Conservation (phyloP, 2,329 filamentous ascomycete species). For the Colletotrichum sp. region DNA sequence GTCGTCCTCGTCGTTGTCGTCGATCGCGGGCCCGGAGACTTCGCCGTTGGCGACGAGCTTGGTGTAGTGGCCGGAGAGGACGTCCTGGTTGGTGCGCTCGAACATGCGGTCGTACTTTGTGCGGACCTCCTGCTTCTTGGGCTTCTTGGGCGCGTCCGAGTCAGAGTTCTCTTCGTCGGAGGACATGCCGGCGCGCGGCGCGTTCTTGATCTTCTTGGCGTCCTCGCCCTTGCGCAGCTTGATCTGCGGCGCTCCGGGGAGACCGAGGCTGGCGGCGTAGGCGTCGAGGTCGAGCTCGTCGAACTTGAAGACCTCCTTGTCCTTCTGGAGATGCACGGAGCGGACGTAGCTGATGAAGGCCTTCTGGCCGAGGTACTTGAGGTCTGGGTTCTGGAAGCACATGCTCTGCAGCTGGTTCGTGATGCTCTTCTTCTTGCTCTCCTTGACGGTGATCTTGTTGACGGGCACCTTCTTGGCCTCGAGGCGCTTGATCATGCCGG, state of each 20-base stretch:
- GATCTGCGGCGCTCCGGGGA: conserved; percentile 91
- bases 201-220: conserved; percentile 86
- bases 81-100: conserved; percentile 93
- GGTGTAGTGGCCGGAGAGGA: conserved; percentile 90
- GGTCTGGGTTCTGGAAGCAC: conserved; percentile 91
- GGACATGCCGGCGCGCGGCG: conserved; percentile 70
- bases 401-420: conserved; percentile 87
- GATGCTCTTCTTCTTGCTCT: conserved; percentile 89
- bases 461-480: conserved; percentile 91
- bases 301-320: conserved; percentile 90
- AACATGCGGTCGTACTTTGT: conserved; percentile 99
- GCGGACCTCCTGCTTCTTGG: conserved; percentile 75
- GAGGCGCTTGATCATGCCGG: conserved; percentile 85
- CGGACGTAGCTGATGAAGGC: conserved; percentile 91
- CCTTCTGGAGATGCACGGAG: conserved; percentile 85
- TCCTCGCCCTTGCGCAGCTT: conserved; percentile 92
- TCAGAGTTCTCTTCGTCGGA: conserved; percentile 65
- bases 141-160: conserved; percentile 52
- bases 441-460: conserved; percentile 82
- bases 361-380: conserved; percentile 96
- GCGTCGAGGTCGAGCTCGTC: conserved; percentile 84
- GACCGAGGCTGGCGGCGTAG: conserved; percentile 82
- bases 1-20: conserved; percentile 73
- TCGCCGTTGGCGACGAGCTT: conserved; percentile 75
- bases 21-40: conserved; percentile 50